Conservation (phyloP, 108 stramenopile genomes). For the Cyclotella distinguenda region DNA sequence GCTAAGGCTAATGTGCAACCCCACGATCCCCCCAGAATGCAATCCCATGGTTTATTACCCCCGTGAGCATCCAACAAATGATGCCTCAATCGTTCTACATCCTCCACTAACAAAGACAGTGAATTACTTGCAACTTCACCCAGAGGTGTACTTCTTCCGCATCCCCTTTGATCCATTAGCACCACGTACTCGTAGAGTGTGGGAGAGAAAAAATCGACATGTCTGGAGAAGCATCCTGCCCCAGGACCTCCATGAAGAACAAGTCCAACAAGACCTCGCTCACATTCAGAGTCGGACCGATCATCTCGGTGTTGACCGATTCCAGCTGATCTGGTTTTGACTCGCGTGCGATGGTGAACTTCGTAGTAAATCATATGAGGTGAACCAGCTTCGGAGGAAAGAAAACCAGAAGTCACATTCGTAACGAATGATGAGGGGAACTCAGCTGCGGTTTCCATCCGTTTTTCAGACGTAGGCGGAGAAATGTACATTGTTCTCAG, state of each 20-base stretch:
- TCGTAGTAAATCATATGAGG: constrained; percentile 43
- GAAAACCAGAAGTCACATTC: constrained; percentile 19
- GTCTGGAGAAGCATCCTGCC: constrained; percentile 69
- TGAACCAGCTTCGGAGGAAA: constrained; percentile 37
- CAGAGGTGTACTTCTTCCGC: constrained; percentile 56
- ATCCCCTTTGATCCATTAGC: constrained; percentile 86
- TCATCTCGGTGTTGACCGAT: constrained; percentile 1
- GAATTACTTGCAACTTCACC: constrained; percentile 53
- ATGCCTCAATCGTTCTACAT: constrained; percentile 69
- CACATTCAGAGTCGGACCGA: neutral
- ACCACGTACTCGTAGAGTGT: constrained; percentile 62
- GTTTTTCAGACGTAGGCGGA: constrained; percentile 12
- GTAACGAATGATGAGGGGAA: constrained; percentile 6
- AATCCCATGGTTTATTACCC: constrained; percentile 56
- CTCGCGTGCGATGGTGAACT: constrained; percentile 35
- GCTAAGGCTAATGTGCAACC: constrained; percentile 85
- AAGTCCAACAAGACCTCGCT: constrained; percentile 43
- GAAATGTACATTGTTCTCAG: constrained; percentile 22
- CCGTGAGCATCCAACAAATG: constrained; percentile 35
- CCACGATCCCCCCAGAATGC: constrained; percentile 89
- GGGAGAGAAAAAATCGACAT: constrained; percentile 81
- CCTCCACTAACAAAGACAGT: constrained; percentile 58
- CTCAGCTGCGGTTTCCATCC: neutral
- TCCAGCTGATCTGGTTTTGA: neutral
- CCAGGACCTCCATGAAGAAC: constrained; percentile 89